Base-by-base conservation (phyloP, 2,329 filamentous ascomycete species). In the Ophiocordyceps camponoti-rufipedis region DNA sequence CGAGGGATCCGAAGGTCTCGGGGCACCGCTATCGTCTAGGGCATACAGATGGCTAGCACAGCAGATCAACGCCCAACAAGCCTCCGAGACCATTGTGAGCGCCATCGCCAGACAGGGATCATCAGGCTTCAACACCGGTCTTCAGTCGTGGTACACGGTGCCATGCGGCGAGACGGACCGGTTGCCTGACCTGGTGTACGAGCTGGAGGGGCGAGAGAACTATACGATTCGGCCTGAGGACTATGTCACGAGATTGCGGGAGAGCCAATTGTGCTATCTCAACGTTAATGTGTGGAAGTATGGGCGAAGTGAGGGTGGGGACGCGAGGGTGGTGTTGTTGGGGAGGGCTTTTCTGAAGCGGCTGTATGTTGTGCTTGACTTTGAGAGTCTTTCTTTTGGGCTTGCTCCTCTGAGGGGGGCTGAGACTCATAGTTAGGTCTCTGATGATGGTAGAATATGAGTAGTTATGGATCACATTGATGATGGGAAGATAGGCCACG, bases 1-100 rank as follows among this genome's bases (percentile, higher is more conserved):
- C 9, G 45, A 46, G 31, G 45, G 45, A 1, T 46, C 45, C 13
- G 45, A 46, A 10, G 45, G 45, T 12, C 41, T 46, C n/a, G 45
- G 41, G 8, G 45, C 45, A 9, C 45, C 45, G 16, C 16, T 46
- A 13, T 43, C 45, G 5, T 35, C 28, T 5, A 46, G 40, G 7
- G 45, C 45, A 5, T 46, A 46, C 23, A 5, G 7, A 6, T 46
- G 45, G 45, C 31, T 46, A 2, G 41, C 43, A 7, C 23, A 38
- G 14, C 19, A 43, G 2, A 39, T 46, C 41, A 29, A 29, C n/a
- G 45, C 28, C 16, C 43, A 13, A 2, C 41, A 29, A 10, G 45
- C 45, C 14, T 39, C 41, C 4, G 38, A 39, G 1, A 23, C 32
- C 23, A 39, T 29, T 1, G 41, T 46, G 10, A 9, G 39, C 12